Conservation (phyloP, 2,329 filamentous ascomycete species). For the Lojkania enalia region DNA sequence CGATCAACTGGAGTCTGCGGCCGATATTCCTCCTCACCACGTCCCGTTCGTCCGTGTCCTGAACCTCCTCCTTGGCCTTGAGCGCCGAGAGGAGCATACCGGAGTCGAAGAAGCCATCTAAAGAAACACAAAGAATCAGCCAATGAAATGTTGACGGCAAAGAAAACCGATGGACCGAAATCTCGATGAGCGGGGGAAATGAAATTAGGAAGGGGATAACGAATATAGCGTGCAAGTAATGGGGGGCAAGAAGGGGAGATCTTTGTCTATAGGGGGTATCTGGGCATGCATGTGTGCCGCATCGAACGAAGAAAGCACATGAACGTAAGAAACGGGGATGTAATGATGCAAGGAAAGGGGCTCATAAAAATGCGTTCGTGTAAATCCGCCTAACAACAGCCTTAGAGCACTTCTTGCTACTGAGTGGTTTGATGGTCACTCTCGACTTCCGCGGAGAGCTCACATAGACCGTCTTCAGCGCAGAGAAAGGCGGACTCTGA, state of each 20-base stretch:
- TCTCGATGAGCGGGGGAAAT: constrained; percentile 6
- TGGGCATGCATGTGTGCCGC: not conserved
- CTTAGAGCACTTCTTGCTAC: constrained; percentile 20
- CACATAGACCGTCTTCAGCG: constrained; percentile 35
- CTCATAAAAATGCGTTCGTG: constrained; percentile 17
- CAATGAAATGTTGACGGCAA: constrained; percentile 16
- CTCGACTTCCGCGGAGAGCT: constrained; percentile 27
- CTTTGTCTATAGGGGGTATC: constrained; percentile 1
- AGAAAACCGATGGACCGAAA: no score
- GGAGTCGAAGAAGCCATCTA: constrained; percentile 97
- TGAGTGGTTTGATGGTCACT: constrained; percentile 23
- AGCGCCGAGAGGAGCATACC: constrained; percentile 91
- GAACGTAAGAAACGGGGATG: constrained; percentile 1
- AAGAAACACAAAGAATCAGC: constrained; percentile 33
- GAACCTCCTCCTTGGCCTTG: constrained; percentile 66
- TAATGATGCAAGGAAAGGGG: constrained; percentile 5
- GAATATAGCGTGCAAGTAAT: no score
- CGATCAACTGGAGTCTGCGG: constrained; percentile 63
- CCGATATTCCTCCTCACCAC: constrained; percentile 59
- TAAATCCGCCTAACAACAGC: constrained; percentile 26
- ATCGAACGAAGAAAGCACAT: not conserved
- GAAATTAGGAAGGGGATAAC: constrained; percentile 1
- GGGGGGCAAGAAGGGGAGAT: not conserved
- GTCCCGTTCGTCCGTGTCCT: constrained; percentile 60
- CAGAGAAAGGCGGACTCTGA: constrained; percentile 40